Evolutionary conservation across 306 rosid species (phyloP), one percentile per base, ranked within the genome.

Genomic region (Sicyos edulis): DNA sequence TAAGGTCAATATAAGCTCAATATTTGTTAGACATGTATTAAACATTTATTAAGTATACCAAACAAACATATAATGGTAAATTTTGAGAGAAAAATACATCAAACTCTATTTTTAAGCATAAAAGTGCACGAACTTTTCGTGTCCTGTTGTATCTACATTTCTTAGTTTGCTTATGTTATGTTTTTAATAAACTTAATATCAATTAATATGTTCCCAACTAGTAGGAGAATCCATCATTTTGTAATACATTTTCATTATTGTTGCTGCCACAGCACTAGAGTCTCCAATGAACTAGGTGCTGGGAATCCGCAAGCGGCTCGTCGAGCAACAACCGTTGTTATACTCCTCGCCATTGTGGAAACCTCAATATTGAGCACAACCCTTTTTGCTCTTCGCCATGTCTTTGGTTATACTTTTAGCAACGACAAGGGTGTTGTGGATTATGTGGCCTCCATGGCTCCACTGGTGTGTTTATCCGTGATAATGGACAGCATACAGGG

Each of bases 231-330:
- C 19, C 19, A 12, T 66, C 10, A 6, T 45, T 40, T 0, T 19
- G 13, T 66, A 1, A 66, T 45, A 10, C 72, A 12, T 45, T 20
- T 66, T 44, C 24, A 62, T 15, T 37, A 6, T 40, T 37, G 16
- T 8, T 63, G 51, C 6, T 63, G 24, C 52, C 45, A 63, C 58
- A 88, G 96, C 76, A 88, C 89, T 26, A 86, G 96, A 54, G 84
- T 90, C 64, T 86, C 93, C 50, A 90, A 90, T 80, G 96, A 87
- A 83, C 57, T 90, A 77, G 93, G 91, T 72, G 89, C 93, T 16
- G 88, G 91, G 58, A 84, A 86, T 72, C 82, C 89, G 19, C 58
- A 60, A 50, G 83, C 76, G 16, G 91, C 91, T 20, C 86, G 79
- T 0, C 37, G 81, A 16, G 82, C 83, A 55, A 80, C 86, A 26